Percentiles rank a stretch among this genome's conserved stretches.
Evolutionary conservation across 2,329 filamentous ascomycete species (phyloP).

Genomic region (Mollisiaceae sp.): DNA sequence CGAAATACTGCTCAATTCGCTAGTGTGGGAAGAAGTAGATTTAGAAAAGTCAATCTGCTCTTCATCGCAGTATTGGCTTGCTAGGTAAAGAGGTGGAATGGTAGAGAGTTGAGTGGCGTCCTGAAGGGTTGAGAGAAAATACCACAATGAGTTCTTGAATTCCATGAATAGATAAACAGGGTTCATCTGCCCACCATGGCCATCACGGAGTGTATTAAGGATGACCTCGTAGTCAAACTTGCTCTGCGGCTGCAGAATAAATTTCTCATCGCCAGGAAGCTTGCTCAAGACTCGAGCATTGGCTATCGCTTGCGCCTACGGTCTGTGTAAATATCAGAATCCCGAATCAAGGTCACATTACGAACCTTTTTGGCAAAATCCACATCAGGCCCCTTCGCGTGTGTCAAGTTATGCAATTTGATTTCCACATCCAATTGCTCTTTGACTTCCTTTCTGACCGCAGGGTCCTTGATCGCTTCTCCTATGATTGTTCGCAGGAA

Average conservation of each 20-base stretch:
- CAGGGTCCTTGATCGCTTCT: not conserved
- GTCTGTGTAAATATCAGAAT: not conserved
- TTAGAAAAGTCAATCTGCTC: not conserved
- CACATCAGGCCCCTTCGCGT: not conserved
- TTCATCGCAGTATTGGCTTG: not conserved
- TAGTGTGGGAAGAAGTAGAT: not conserved
- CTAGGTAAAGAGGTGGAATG: conserved; percentile 27
- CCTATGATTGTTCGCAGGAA: not conserved
- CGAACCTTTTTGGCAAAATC: conserved; percentile 1
- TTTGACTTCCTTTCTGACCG: not conserved
- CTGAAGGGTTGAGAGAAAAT: conserved; percentile 28
- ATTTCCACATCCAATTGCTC: conserved; percentile 9
- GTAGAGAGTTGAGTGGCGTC: conserved; percentile 26
- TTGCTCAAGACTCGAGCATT: not conserved
- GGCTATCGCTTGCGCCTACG: not conserved
- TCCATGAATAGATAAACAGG: conserved; percentile 21
- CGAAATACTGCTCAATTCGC: not conserved
- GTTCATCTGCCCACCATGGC: not conserved
- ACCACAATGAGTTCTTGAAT: conserved; percentile 23
- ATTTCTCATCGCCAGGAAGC: not conserved
- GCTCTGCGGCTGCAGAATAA: not conserved
- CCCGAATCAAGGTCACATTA: not conserved
- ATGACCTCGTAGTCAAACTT: conserved; percentile 1
- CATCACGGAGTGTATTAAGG: conserved; percentile 6
- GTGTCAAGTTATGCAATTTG: not conserved